phyloP scores from a whole-genome alignment of 495 filamentous ascomycete species.

The Lepraria neglecta region DNA sequence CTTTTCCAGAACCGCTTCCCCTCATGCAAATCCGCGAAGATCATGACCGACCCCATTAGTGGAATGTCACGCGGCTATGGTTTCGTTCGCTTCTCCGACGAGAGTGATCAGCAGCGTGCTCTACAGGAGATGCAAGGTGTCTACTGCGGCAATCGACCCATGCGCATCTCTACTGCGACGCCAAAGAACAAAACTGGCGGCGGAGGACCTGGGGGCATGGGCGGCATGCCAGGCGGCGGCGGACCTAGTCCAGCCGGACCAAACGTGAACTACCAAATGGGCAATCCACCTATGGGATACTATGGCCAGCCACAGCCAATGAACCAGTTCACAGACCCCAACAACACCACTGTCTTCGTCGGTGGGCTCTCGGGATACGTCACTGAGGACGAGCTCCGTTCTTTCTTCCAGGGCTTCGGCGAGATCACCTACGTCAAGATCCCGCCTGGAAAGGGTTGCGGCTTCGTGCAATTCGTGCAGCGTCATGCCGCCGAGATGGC shows the following conservation, averaged over 20 bases:
- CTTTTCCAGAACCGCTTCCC: slow-evolving; percentile 95
- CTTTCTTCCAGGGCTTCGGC: slow-evolving; percentile 99
- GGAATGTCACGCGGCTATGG: slow-evolving; percentile 97
- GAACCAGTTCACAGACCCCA: slow-evolving; percentile 99
- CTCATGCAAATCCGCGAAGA: slow-evolving; percentile 98
- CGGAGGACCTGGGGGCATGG: slow-evolving; percentile 49
- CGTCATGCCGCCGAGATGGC: slow-evolving; percentile 99
- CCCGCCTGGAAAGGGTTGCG: slow-evolving; percentile 96
- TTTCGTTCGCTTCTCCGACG: slow-evolving; percentile 94
- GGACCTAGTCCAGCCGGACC: slow-evolving; percentile 33
- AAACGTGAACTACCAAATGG: slow-evolving; percentile 58
- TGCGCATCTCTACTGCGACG: slow-evolving; percentile 97
- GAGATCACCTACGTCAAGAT: slow-evolving; percentile 99
- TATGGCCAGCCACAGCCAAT: slow-evolving; percentile 87
- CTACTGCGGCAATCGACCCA: slow-evolving; percentile 97
- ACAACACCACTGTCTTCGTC: slow-evolving; percentile 99
- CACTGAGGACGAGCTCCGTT: slow-evolving; percentile 97
- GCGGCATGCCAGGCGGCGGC: slow-evolving; percentile 49
- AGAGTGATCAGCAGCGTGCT: slow-evolving; percentile 89
- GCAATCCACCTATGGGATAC: slow-evolving; percentile 71
- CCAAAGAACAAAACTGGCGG: slow-evolving; percentile 81
- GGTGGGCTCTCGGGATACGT: slow-evolving; percentile 97
- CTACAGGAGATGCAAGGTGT: slow-evolving; percentile 98
- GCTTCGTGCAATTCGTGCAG: slow-evolving; percentile 99
- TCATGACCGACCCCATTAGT: slow-evolving; percentile 98